Base-by-base conservation (phyloP, 2,329 filamentous ascomycete species). In the Aspergillus intermedius region DNA sequence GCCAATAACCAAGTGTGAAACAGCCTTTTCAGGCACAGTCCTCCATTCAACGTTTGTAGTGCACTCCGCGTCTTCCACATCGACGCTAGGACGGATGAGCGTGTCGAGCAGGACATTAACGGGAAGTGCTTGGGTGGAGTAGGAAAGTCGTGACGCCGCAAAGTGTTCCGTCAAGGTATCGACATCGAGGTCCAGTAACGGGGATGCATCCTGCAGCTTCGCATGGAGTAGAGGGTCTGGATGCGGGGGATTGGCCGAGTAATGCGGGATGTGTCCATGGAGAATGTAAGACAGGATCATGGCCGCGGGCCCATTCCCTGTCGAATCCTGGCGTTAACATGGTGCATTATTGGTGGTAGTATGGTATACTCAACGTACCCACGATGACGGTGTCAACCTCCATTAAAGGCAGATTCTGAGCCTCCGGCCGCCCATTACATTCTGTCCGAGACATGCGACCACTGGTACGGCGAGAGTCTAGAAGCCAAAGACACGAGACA, bases 221-320 rank as follows among this genome's bases (percentile, higher is more conserved):
- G 71, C 63, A 59, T 82, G 74, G 6, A 83, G 71, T 17, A 82
- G 67, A 25, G 71, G 65, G 62, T 83, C 80, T 32, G 79, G 77
- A 64, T 83, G 80, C 32, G 74, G 74, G 47, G 63, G 66, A 21
- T 66, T 56, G 3, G 73, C 65, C 34, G 73, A 65, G 57, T 83
- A 83, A 59, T 74, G 76, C 4, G 80, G 80, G 46, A 81, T 69
- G 58, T 82, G 72, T 34, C 80, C 80, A 63, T 83, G 79, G 23
- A 83, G 74, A 40, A 83, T 80, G 62, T 80, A 83, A 42, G 79
- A 82, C 32, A 83, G 71, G 55, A 82, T 78, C 66, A 83, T 72
- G 45, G 80, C 77, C 45, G 80, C 80, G 42, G 80, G 80, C 48
- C 80, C 80, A 61, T 81, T 82, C 59, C 80, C 80, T 82, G 54